Evolutionary conservation across 169 alveolate genomes (phyloP), one percentile per base, ranked within the genome.

Genomic region (Fabrea salina): DNA sequence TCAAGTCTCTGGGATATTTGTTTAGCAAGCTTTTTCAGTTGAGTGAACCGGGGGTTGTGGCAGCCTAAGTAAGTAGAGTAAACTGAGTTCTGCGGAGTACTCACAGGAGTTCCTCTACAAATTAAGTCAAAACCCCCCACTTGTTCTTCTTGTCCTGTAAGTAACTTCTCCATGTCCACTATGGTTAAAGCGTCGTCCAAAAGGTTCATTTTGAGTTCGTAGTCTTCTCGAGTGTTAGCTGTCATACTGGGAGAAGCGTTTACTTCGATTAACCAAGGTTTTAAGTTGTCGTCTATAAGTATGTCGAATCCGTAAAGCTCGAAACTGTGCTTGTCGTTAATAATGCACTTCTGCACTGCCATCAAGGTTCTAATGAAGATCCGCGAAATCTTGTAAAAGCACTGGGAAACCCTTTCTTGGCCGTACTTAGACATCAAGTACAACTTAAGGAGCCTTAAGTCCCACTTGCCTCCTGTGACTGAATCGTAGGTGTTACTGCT

Each of bases 211-310:
- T 97, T 97, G 76, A 95, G 85, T 41, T 91, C 92, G 83, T 90
- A 94, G 80, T 97, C 99, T 13, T 80, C 88, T 30, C 87, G 92
- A 1, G 98, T 96, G 58, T 92, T 95, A 5, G 97, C 94, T 13
- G 97, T 93, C 86, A 97, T 89, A 16, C 98, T 93, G 22, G 99
- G 99, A 71, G 97, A 91, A 33, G 97, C 95, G 89, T 96, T 97
- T 4, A 97, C 97, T 83, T 97, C 99, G 71, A 97, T 80, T 53
- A 97, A 86, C 99, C 99, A 97, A 4, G 99, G 99, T 49, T 93
- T 94, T 54, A 95, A 83, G 53, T 91, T 90, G 22, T 85, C 90
- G 81, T 97, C 99, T 35, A 97, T 86, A 40, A 97, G 86, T 27
- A 96, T 89, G 85, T 97, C 99, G 85, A 95, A 96, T n/a, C 99